Conservation (phyloP, 768 basidiomycete species). For the Trametes villosa region DNA sequence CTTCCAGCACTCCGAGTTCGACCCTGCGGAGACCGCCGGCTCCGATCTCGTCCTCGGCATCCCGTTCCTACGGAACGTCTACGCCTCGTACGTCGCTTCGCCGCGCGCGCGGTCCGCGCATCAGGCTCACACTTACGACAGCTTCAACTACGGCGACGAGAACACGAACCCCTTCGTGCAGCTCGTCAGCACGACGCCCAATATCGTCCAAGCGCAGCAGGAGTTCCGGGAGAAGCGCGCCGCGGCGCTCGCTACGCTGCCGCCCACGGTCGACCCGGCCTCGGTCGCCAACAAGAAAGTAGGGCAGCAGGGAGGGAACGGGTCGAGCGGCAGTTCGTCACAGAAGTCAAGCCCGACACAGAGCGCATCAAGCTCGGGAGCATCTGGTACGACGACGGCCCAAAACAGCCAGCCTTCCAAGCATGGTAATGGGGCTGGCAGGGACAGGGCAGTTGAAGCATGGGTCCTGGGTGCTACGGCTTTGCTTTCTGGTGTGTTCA, state of each 20-base stretch:
- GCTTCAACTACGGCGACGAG: slow-evolving; percentile 33
- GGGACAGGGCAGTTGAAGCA: no score
- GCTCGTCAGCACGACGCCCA: slow-evolving; percentile 32
- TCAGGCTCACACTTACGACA: neutral
- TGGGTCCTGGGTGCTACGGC: neutral
- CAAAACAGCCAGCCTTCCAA: no score
- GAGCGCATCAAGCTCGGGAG: no score
- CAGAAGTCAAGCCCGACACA: neutral
- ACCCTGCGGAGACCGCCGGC: slow-evolving; percentile 16
- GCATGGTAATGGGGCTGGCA: neutral
- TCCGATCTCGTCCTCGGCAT: slow-evolving; percentile 40
- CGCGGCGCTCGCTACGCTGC: slow-evolving; percentile 11
- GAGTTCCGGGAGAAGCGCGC: slow-evolving; percentile 34
- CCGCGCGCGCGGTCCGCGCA: no score
- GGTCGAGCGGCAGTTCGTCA: neutral
- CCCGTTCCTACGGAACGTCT: slow-evolving; percentile 41
- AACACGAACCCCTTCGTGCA: slow-evolving; percentile 38
- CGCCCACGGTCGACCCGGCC: neutral
- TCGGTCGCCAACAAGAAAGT: neutral
- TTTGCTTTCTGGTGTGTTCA: neutral
- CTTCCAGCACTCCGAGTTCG: slow-evolving; percentile 29
- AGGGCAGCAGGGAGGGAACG: neutral
- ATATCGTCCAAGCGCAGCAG: slow-evolving; percentile 14
- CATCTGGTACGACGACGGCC: no score
- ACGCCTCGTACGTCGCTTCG: slow-evolving; percentile 31